Evolutionary conservation across 1,284 basidiomycete species (phyloP), one percentile per base, ranked within the genome.

Genomic region (Sanguinoderma infundibulare): DNA sequence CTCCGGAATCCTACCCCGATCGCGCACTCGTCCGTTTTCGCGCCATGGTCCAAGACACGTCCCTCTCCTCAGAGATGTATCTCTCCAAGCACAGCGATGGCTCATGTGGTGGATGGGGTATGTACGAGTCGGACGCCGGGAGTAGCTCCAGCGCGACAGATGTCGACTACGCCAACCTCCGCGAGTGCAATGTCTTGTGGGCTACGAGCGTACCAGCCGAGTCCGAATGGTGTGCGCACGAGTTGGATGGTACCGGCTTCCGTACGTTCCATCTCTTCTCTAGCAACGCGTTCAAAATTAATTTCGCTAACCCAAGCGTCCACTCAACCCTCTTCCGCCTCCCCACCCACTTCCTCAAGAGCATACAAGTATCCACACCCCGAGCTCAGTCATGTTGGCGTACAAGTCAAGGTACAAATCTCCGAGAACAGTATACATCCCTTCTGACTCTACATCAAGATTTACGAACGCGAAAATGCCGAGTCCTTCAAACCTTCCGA

Each of bases 41-140:
- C 44, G 86, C 83, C 14, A 90, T 92, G 89, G 79, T 93, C n/a
- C 91, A 93, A 72, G 91, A 92, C 69, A 92, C 89, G 1, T 90
- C 90, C 5, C 71, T 82, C 22, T 86, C 88, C 2, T 83, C 85
- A 0, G 88, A 92, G 69, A 79, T 93, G 68, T 93, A 92, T 70
- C 78, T 91, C 39, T 80, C 84, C 1, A 78, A 72, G 51, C 74
- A 78, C 22, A 55, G 66, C 40, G 71, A 77, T 39, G 79, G 78
- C 3, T 72, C 69, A 35, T 84, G 81, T 62, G 89, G 88, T 32
- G 91, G 90, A 22, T 93, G 91, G 91, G 91, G 89, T 8, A 74
- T 89, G 7, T 78, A 80, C 32, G 61, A 72, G 36, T 51, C 55
- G 10, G 57, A 64, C 7, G 56, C 39, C n/a, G 60, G 46, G 2